Evolutionary conservation across 352 stramenopile genomes (phyloP), one percentile per base, ranked within the genome.

Genomic region (Peronospora farinosa): DNA sequence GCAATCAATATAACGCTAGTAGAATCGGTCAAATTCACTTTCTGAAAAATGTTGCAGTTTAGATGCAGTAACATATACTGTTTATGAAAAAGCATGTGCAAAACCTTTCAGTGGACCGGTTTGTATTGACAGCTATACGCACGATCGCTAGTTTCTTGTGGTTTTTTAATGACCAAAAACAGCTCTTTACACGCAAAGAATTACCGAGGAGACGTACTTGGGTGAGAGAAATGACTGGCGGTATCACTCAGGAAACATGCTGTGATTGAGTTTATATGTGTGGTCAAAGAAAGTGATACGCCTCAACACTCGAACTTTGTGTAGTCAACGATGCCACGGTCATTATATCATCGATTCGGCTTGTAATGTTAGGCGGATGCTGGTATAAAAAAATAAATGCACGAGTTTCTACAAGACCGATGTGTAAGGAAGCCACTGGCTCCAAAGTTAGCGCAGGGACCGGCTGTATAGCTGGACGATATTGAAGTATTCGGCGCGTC

Each of bases 221-320:
- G 78, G 71, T n/a, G 67, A 45, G n/a, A 3, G 83, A 95, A 95
- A 95, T 57, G 94, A 95, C 42, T 47, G 95, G 7, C 79, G 92
- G 39, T 65, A 60, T 23, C 83, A 96, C 55, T 64, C 60, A 17
- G 86, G 86, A 7, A 92, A 92, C 36, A 80, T 85, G 2, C 74
- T 16, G 51, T 94, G 21, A n/a, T n/a, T 66, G 60, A 12, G 70
- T 66, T 19, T 96, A 95, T 45, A 81, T 65, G 13, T 96, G 86
- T 51, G 77, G 93, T 46, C 60, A 86, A 10, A 81, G 63, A 32
- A 63, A 42, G 62, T 89, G 3, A 72, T 48, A 9, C 74, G 63
- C 28, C 47, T 53, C 1, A 86, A 64, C 41, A 60, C 54, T 7
- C 65, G 74, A 13, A 78, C 69, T 1, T n/a, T 96, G 84, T 51